Conservation (phyloP, 495 filamentous ascomycete species). For the Lasiosphaeris hirsuta region DNA sequence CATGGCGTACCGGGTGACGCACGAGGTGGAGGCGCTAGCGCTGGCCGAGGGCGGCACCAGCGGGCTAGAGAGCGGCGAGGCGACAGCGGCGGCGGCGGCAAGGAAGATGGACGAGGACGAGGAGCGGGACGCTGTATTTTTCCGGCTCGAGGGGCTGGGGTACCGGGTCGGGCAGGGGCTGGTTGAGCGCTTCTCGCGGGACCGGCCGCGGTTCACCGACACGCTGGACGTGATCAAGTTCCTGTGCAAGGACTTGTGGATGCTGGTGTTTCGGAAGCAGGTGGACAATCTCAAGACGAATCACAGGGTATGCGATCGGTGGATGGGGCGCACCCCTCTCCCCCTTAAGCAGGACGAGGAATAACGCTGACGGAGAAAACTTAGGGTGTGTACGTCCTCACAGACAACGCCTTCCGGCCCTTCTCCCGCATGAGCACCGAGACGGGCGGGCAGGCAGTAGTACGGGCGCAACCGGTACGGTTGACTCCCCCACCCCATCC, state of each 20-base stretch:
- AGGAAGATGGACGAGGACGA: slow-evolving; percentile 64
- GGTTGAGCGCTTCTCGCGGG: slow-evolving; percentile 89
- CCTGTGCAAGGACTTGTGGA: slow-evolving; percentile 97
- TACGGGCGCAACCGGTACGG: slow-evolving; percentile 76
- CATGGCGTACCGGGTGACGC: slow-evolving; percentile 77
- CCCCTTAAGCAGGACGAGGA: background rate
- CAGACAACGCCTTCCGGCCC: slow-evolving; percentile 88
- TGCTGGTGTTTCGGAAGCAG: slow-evolving; percentile 89
- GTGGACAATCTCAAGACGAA: slow-evolving; percentile 99
- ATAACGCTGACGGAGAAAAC: background rate
- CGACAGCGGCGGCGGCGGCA: slow-evolving; percentile 36
- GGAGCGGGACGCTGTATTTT: slow-evolving; percentile 76
- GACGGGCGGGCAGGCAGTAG: slow-evolving; percentile 64
- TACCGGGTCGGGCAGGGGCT: slow-evolving; percentile 92
- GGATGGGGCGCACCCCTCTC: slow-evolving; percentile 14
- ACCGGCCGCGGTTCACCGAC: slow-evolving; percentile 81
- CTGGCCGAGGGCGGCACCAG: background rate
- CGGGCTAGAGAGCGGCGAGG: slow-evolving; percentile 27
- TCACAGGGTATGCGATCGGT: slow-evolving; percentile 81
- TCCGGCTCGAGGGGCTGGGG: slow-evolving; percentile 76
- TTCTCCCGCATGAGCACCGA: slow-evolving; percentile 83
- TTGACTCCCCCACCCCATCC: slow-evolving; percentile 5
- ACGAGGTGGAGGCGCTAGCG: slow-evolving; percentile 47
- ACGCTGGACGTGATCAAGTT: slow-evolving; percentile 94
- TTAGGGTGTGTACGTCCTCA: slow-evolving; percentile 91